Percentiles rank a stretch among this genome's conserved stretches.
phyloP scores from a whole-genome alignment of 148 eudicot genomes.

The Gaultheria prostrata region DNA sequence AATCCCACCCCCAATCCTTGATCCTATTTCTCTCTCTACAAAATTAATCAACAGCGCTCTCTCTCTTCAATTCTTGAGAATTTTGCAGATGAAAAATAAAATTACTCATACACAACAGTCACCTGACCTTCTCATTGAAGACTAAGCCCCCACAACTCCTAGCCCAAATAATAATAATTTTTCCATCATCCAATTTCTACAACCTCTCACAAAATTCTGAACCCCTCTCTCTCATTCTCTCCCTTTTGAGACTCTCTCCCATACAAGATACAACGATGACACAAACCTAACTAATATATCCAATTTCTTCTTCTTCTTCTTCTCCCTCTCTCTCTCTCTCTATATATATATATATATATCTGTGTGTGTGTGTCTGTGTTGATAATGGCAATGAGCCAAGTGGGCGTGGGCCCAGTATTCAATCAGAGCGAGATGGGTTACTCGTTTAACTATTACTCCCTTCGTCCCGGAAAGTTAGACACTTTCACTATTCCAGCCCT shows the following conservation, averaged over 20 bases:
- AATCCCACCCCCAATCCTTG: too few species aligned
- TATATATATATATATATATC: too few species aligned
- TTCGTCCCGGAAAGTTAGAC: too few species aligned
- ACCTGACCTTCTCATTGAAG: not conserved
- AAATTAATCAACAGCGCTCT: too few species aligned
- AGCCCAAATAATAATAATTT: not conserved
- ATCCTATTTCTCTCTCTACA: too few species aligned
- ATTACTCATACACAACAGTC: not conserved
- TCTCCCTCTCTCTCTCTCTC: not conserved
- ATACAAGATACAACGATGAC: not conserved
- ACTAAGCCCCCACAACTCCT: not conserved
- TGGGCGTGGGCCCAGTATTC: slow-evolving; percentile 23
- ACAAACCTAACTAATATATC: not conserved
- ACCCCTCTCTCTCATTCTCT: not conserved
- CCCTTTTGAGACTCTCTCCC: not conserved
- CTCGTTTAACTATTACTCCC: slow-evolving; percentile 9
- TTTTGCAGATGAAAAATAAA: too few species aligned
- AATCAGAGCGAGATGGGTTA: slow-evolving; percentile 15
- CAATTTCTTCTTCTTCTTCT: not conserved
- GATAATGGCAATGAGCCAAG: slow-evolving; percentile 17
- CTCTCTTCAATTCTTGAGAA: too few species aligned
- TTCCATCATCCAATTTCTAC: not conserved
- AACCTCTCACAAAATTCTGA: not conserved
- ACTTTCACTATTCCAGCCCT: too few species aligned
- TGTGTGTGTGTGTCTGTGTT: not conserved